Evolutionary conservation across 257 asterid genomes (phyloP).

Genomic region (Catharanthus roseus): DNA sequence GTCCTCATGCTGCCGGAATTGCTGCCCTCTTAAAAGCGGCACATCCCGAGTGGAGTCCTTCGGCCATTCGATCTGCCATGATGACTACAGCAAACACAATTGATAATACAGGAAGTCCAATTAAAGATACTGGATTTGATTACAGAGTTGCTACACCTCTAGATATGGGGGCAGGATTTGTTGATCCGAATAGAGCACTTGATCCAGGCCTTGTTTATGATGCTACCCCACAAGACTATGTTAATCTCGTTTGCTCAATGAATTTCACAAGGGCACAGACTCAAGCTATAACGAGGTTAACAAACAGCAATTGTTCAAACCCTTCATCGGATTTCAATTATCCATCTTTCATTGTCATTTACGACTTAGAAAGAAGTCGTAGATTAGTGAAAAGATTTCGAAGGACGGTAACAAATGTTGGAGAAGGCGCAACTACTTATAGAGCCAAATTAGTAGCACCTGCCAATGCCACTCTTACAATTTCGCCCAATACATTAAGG

Average conservation of each 20-base stretch:
- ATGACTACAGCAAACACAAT: conserved; percentile 15
- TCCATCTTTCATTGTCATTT: conserved; percentile 39
- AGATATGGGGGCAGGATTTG: conserved; percentile 43
- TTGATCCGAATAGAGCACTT: conserved; percentile 46
- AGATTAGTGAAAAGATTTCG: conserved; percentile 20
- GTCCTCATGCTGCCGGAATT: conserved; percentile 23
- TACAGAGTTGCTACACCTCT: conserved; percentile 13
- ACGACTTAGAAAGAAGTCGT: conserved; percentile 17
- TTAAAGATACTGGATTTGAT: conserved; percentile 9
- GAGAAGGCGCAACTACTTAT: conserved; percentile 30
- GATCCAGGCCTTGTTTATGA: conserved; percentile 57
- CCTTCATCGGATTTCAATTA: conserved; percentile 43
- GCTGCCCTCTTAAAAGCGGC: conserved; percentile 23
- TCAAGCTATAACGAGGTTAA: conserved; percentile 26
- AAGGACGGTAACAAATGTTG: conserved; percentile 46
- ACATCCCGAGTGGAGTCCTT: conserved; percentile 24
- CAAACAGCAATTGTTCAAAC: conserved; percentile 33
- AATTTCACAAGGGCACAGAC: conserved; percentile 37
- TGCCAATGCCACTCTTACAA: conserved; percentile 15
- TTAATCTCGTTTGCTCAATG: conserved; percentile 44
- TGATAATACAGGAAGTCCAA: conserved; percentile 15
- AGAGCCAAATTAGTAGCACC: conserved; percentile 31
- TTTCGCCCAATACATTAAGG: conserved; percentile 27
- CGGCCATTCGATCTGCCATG: conserved; percentile 26
- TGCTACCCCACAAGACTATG: conserved; percentile 36